Conservation (phyloP, 768 basidiomycete species). For the Sarcodon aspratus region DNA sequence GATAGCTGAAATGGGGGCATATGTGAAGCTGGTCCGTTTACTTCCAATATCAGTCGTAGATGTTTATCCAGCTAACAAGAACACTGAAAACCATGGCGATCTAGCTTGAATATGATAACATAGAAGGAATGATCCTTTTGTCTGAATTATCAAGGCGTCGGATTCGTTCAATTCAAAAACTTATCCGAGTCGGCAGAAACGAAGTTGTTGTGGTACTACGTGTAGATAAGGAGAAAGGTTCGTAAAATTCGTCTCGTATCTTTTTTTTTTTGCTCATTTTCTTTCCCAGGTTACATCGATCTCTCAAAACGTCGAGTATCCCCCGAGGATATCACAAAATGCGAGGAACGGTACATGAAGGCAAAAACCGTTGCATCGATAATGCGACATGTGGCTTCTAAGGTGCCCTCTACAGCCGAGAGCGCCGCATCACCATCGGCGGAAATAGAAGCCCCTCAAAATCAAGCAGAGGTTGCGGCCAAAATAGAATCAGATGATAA, state of each 20-base stretch:
- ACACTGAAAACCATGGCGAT: conserved; percentile 1
- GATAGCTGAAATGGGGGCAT: conserved; percentile 99
- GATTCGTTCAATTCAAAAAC: conserved; percentile 94
- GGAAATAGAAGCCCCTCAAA: conserved; percentile 17
- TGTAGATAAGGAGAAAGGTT: conserved; percentile 98
- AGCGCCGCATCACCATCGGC: conserved; percentile 12
- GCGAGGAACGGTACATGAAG: conserved; percentile 97
- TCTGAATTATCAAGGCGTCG: conserved; percentile 94
- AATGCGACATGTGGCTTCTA: conserved; percentile 83
- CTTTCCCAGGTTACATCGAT: conserved; percentile 86
- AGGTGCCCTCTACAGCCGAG: conserved; percentile 40
- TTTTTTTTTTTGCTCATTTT: not conserved
- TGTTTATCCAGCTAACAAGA: not conserved
- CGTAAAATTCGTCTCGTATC: conserved; percentile 10
- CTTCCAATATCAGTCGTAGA: not conserved
- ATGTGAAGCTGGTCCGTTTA: conserved; percentile 83
- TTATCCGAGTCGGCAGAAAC: conserved; percentile 94
- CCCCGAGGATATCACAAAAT: conserved; percentile 97
- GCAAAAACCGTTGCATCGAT: conserved; percentile 93
- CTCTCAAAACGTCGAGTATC: conserved; percentile 96
- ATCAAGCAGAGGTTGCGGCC: conserved; percentile 15
- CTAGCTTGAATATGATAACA: conserved; percentile 97
- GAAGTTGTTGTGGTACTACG: conserved; percentile 97
- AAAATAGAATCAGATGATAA: conserved; percentile 19
- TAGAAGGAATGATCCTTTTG: conserved; percentile 99